Evolutionary conservation across 176 grass and related monocot genomes (phyloP).

Genomic region (Calamus simplicifolius): DNA sequence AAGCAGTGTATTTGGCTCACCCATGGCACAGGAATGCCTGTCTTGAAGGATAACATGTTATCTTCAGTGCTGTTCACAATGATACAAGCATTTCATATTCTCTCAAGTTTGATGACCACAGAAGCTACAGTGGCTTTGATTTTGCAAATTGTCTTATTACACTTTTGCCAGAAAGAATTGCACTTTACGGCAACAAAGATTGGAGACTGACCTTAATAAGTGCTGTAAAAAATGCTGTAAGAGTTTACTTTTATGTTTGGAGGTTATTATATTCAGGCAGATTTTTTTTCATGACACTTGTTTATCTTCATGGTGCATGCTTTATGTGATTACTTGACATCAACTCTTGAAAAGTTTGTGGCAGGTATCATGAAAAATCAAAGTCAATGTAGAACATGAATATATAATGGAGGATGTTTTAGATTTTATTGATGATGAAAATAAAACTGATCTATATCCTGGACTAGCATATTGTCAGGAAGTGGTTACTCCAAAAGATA

Average conservation of each 20-base stretch:
- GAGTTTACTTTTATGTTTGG: constrained; percentile 21
- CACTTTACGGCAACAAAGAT: constrained; percentile 72
- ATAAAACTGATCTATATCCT: too few species aligned
- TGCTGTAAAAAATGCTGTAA: constrained; percentile 59
- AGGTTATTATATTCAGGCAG: not conserved
- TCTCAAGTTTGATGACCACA: constrained; percentile 21
- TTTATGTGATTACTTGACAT: too few species aligned
- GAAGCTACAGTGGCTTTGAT: constrained; percentile 18
- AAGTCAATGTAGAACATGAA: too few species aligned
- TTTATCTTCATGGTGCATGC: too few species aligned
- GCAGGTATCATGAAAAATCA: not conserved
- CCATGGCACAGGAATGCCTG: constrained; percentile 29
- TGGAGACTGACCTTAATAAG: constrained; percentile 58
- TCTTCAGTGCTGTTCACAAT: constrained; percentile 59
- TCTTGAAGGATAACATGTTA: constrained; percentile 44
- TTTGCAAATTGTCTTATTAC: constrained; percentile 25
- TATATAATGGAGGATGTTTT: too few species aligned
- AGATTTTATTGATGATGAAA: too few species aligned
- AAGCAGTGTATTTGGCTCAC: constrained; percentile 96
- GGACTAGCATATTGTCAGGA: too few species aligned
- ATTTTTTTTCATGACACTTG: too few species aligned
- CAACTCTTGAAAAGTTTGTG: too few species aligned
- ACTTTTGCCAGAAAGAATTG: constrained; percentile 64
- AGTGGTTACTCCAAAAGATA: too few species aligned
- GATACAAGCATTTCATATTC: constrained; percentile 76